phyloP scores from a whole-genome alignment of 768 basidiomycete species.

The Leccinellum albellum region DNA sequence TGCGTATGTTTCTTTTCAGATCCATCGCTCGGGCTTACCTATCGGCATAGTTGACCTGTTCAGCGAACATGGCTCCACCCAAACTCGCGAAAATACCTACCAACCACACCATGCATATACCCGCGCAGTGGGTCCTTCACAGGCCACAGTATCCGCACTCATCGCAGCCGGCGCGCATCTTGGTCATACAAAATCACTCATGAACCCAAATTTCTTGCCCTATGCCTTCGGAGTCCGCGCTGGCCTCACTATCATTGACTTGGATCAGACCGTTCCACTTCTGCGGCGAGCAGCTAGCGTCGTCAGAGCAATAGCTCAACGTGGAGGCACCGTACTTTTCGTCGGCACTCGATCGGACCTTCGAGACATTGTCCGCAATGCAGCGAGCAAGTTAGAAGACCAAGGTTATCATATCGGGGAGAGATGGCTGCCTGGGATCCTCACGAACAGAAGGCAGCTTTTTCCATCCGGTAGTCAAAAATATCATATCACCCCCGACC shows the following conservation, averaged over 20 bases:
- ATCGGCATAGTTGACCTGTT: conserved; percentile 53
- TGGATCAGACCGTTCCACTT: conserved; percentile 89
- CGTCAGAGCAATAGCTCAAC: conserved; percentile 74
- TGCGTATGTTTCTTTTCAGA: conserved; percentile 31
- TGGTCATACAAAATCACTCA: conserved; percentile 78
- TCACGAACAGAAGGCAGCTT: conserved; percentile 80
- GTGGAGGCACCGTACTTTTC: conserved; percentile 84
- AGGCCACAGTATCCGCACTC: conserved; percentile 83
- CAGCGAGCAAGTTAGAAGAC: conserved; percentile 71
- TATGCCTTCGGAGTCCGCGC: conserved; percentile 92
- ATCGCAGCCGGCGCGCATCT: conserved; percentile 92
- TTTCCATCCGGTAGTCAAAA: conserved; percentile 58
- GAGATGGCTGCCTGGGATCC: conserved; percentile 91
- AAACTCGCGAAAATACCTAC: conserved; percentile 62
- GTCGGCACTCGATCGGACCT: conserved; percentile 85
- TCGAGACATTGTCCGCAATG: conserved; percentile 67
- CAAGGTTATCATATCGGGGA: conserved; percentile 86
- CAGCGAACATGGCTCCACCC: conserved; percentile 72
- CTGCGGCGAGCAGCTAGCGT: conserved; percentile 88
- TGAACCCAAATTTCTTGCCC: conserved; percentile 87
- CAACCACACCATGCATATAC: conserved; percentile 70
- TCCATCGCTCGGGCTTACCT: conserved; percentile 9
- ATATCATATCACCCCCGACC: conserved; percentile 71
- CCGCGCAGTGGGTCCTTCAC: conserved; percentile 52
- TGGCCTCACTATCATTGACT: conserved; percentile 88